Evolutionary conservation across 768 basidiomycete genomes (phyloP).

Genomic region (Phlegmacium glaucopus): DNA sequence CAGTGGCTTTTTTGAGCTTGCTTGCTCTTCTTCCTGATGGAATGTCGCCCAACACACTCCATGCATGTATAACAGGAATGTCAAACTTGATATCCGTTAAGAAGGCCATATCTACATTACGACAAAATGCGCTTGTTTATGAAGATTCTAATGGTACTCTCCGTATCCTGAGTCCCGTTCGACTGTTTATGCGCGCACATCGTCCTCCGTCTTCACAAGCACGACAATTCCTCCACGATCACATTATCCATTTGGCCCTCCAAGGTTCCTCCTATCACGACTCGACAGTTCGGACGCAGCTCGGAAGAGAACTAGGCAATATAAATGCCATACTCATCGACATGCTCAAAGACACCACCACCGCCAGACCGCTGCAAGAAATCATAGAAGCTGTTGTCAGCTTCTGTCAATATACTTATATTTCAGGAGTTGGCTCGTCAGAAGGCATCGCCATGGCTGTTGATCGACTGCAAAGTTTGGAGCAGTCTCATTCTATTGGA

Average conservation of each 20-base stretch:
- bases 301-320: too few species aligned
- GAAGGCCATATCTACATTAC: too few species aligned
- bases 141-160: conserved; percentile 15
- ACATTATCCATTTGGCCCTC: conserved; percentile 18
- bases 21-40: conserved; percentile 29
- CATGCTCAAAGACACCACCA: conserved; percentile 6
- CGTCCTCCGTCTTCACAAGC: conserved; percentile 15
- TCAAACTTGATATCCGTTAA: too few species aligned
- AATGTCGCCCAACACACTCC: conserved; percentile 15
- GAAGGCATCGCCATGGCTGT: conserved; percentile 16
- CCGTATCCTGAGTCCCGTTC: too few species aligned
- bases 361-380: conserved; percentile 8
- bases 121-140: conserved; percentile 20
- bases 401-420: conserved; percentile 23
- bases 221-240: conserved; percentile 17
- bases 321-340: conserved; percentile 20
- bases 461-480: conserved; percentile 11
- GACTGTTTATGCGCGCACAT: conserved; percentile 20
- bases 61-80: conserved; percentile 13
- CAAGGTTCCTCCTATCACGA: conserved; percentile 9
- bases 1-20: conserved; percentile 21
- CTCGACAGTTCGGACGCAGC: conserved; percentile 8
- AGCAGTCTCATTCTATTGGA: neutral
- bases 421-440: conserved; percentile 18
- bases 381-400: conserved; percentile 13